Evolutionary conservation across 2,329 filamentous ascomycete species (phyloP), one percentile per base, ranked within the genome.

Genomic region (Dactylonectria macrodidyma): DNA sequence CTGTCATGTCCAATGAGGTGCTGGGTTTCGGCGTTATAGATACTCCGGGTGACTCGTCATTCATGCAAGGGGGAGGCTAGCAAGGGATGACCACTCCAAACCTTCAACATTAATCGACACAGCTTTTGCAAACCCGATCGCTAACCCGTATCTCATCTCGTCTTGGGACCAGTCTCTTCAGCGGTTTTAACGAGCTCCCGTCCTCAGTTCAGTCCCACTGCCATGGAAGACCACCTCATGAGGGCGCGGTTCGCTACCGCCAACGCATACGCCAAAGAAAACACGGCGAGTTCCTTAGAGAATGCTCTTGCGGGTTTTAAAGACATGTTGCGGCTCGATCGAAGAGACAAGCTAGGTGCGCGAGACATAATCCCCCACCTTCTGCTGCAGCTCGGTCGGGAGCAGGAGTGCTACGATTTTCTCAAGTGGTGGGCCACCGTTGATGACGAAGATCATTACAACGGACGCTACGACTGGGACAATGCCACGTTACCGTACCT

Each of bases 231-330:
- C 19, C 33, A 56, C 10, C 22, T 55, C n/a, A 59, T 66, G 34
- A 47, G 34, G 33, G 48, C 48, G 2, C 52, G 65, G 46, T 63
- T 57, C 46, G 24, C 9, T 19, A 41, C 44, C 16, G 58, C 54
- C 33, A 24, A 52, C 3, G 19, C 44, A 52, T 26, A 62, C 14
- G 36, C 65, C 22, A n/a, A 51, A 11, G 5, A 6, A 26, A 65
- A 79, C 41, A 82, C 80, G 0, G 41, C 2, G 10, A 71, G 79
- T 41, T 79, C 80, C 1, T 77, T 85, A 11, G 33, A 78, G 41
- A 69, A 77, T 30, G 78, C 77, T 16, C 73, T 85, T 4, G 78
- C 78, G 1, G 79, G 84, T 66, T 57, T 81, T 2, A 71, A 74
- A 50, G 83, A 84, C 54, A 80, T 86, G 69, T 59, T 76, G n/a